These are phyloP conservation scores for Aphanomyces euteiches DNA, from an alignment of 352 stramenopile genomes.

Conservation along the genomic window DNA sequence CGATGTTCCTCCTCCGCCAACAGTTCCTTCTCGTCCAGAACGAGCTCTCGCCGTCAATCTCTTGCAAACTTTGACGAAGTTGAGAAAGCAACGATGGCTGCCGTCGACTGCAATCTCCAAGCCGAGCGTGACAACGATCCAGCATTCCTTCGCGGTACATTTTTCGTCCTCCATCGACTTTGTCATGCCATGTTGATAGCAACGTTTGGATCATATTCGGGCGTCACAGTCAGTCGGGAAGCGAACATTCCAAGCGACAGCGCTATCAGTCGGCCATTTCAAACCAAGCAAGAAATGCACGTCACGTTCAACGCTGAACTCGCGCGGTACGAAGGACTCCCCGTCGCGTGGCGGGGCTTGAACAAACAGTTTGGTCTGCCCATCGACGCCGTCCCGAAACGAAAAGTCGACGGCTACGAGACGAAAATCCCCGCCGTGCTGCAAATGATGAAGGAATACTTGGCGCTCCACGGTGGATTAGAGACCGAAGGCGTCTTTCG, in stretches of 20 bases:
- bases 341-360: constrained; percentile 51
- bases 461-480: constrained; percentile 49
- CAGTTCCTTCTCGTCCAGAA: constrained; percentile 22
- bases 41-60: constrained; percentile 24
- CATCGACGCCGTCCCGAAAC: constrained; percentile 57
- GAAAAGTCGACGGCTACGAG: constrained; percentile 53
- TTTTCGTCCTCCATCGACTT: background rate
- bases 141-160: background rate
- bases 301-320: constrained; percentile 67
- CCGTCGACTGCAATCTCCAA: constrained; percentile 19
- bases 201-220: background rate
- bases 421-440: constrained; percentile 67
- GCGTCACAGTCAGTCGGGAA: background rate
- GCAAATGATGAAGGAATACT: constrained; percentile 65
- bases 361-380: constrained; percentile 77
- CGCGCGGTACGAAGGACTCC: constrained; percentile 71
- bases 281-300: constrained; percentile 60
- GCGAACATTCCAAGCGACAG: constrained; percentile 21
- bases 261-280: constrained; percentile 66
- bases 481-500: constrained; percentile 70
- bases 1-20: background rate
- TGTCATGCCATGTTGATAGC: constrained; percentile 7
- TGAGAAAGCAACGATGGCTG: constrained; percentile 13
- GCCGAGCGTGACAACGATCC: background rate
- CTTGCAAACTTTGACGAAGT: constrained; percentile 28